These are phyloP conservation scores for Graphilbum ipis-grandicollis DNA, from an alignment of 2,329 filamentous ascomycete species.

Conservation along the genomic window DNA sequence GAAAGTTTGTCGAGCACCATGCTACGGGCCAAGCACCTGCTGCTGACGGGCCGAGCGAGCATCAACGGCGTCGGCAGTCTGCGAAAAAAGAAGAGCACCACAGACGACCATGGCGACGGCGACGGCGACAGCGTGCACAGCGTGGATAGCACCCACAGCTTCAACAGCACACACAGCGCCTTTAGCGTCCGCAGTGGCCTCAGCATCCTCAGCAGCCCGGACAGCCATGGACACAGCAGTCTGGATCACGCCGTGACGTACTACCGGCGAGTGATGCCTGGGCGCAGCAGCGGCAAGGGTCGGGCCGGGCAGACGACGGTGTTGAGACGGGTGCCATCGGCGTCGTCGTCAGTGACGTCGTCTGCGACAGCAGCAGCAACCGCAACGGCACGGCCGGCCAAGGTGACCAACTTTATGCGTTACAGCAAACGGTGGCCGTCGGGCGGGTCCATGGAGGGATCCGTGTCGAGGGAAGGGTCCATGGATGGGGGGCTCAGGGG, in stretches of 20 bases:
- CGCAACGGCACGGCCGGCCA: not conserved
- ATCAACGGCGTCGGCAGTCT: not conserved
- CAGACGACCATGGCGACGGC: not conserved
- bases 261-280: slow-evolving; percentile 26
- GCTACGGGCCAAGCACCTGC: slow-evolving; percentile 3
- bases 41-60: slow-evolving; percentile 2
- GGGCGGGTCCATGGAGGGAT: no score
- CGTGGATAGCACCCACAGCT: not conserved
- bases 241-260: slow-evolving; percentile 2
- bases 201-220: not conserved
- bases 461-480: no score
- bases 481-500: no score
- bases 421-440: slow-evolving; percentile 1
- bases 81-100: no score
- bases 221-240: not conserved
- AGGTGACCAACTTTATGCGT: slow-evolving; percentile 8
- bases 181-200: not conserved
- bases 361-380: not conserved
- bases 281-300: slow-evolving; percentile 15
- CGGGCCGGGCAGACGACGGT: slow-evolving; percentile 3
- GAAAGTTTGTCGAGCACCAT: slow-evolving; percentile 4
- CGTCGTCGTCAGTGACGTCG: not conserved
- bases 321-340: no score
- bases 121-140: not conserved
- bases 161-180: not conserved